phyloP scores from a whole-genome alignment of 495 filamentous ascomycete genomes.

The Penicillium samsonianum region DNA sequence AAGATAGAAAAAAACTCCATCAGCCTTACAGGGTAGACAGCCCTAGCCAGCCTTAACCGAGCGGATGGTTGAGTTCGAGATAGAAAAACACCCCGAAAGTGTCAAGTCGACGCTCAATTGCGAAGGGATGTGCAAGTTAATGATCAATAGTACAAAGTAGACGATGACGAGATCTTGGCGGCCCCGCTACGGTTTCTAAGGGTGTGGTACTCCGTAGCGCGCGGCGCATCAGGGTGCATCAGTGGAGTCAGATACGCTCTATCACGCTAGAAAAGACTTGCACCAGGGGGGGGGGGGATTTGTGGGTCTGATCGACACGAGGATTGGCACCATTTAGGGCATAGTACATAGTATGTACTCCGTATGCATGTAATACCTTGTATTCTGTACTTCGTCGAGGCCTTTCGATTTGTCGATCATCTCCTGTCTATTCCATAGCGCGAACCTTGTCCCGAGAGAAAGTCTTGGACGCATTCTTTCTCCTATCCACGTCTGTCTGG shows the following conservation, averaged over 20 bases:
- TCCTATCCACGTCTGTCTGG: constrained; percentile 17
- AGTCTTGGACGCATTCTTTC: constrained; percentile 21
- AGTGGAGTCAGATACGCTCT: constrained; percentile 9
- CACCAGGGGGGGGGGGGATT: too few species aligned
- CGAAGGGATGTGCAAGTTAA: constrained; percentile 5
- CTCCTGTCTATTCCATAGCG: constrained; percentile 22
- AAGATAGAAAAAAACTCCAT: neutral
- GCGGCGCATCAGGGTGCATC: too few species aligned
- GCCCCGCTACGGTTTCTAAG: constrained; percentile 5
- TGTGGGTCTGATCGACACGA: constrained; percentile 28
- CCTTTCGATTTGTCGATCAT: constrained; percentile 32
- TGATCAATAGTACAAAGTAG: constrained; percentile 12
- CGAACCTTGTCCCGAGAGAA: constrained; percentile 21
- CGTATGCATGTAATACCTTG: neutral
- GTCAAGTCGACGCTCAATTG: neutral
- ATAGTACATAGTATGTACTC: neutral
- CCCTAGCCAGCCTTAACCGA: constrained; percentile 9
- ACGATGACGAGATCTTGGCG: constrained; percentile 16
- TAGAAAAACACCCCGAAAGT: constrained; percentile 12
- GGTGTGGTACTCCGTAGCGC: too few species aligned
- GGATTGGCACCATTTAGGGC: constrained; percentile 23
- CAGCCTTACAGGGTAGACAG: constrained; percentile 5
- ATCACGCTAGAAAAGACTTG: too few species aligned
- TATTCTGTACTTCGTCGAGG: constrained; percentile 12
- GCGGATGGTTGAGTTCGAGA: neutral